A percentile compares a stretch with the other conserved stretches of the same genome.
Conservation (phyloP, 2,329 filamentous ascomycete species). For the Xylaria sp. region DNA sequence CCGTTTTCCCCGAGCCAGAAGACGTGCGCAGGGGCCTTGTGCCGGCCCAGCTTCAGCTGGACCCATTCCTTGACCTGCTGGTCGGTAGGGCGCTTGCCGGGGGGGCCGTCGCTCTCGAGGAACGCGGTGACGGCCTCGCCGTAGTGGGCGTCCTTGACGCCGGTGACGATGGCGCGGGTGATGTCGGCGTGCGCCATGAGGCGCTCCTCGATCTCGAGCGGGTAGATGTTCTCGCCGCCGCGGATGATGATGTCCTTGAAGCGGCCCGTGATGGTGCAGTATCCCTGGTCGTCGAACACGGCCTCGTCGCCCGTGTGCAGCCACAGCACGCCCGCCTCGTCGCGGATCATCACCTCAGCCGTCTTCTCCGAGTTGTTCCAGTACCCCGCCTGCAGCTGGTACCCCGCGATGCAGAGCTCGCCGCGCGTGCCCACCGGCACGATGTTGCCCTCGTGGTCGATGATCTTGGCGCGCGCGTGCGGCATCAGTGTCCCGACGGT, state of each 20-base stretch:
- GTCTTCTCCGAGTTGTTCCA: constrained; percentile 78
- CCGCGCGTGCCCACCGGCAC: constrained; percentile 72
- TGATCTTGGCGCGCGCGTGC: constrained; percentile 77
- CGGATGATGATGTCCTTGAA: constrained; percentile 83
- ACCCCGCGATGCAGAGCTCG: constrained; percentile 79
- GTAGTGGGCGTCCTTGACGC: constrained; percentile 71
- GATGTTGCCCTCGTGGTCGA: constrained; percentile 68
- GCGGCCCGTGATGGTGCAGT: constrained; percentile 74
- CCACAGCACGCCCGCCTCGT: constrained; percentile 64
- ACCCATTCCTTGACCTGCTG: constrained; percentile 68
- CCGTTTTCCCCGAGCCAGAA: constrained; percentile 74
- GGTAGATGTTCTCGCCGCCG: constrained; percentile 76
- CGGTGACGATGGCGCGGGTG: constrained; percentile 70
- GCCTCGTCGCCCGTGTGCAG: constrained; percentile 72
- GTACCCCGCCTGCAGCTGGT: constrained; percentile 72
- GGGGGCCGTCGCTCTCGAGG: constrained; percentile 44
- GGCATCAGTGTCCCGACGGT: constrained; percentile 80
- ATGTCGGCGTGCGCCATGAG: constrained; percentile 69
- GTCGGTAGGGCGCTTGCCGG: constrained; percentile 49
- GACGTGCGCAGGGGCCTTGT: constrained; percentile 74
- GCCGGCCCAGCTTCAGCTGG: constrained; percentile 63
- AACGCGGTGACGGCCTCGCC: constrained; percentile 76
- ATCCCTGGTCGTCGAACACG: constrained; percentile 69
- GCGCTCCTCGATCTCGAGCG: constrained; percentile 76
- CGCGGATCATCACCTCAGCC: constrained; percentile 61